Evolutionary conservation across 1,284 basidiomycete species (phyloP).

Genomic region (Microbotryum saponariae): DNA sequence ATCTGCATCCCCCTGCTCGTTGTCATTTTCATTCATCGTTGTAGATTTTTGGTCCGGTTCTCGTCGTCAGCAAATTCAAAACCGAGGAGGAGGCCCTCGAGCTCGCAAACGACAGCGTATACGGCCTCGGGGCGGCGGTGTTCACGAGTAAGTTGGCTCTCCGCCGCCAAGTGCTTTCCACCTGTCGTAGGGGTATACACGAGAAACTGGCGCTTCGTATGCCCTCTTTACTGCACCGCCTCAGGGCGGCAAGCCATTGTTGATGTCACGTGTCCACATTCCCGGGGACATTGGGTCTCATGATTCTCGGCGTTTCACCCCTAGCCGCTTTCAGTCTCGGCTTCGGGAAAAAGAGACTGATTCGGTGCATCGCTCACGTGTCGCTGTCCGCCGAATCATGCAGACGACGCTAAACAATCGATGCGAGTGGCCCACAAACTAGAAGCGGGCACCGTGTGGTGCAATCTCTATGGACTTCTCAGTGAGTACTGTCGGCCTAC

Average conservation of each 20-base stretch:
- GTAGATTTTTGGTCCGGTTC: slow-evolving; percentile 37
- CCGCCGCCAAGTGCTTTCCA: neutral
- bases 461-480: slow-evolving; percentile 39
- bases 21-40: too few relatives aligned
- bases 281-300: too few relatives aligned
- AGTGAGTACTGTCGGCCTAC: neutral
- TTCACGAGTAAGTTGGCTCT: slow-evolving; percentile 51
- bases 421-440: slow-evolving; percentile 72
- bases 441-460: slow-evolving; percentile 65
- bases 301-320: too few relatives aligned
- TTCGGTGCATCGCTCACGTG: too few relatives aligned
- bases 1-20: too few relatives aligned
- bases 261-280: too few relatives aligned
- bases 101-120: slow-evolving; percentile 73
- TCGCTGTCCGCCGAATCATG: too few relatives aligned
- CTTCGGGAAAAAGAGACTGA: too few relatives aligned
- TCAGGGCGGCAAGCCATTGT: too few relatives aligned
- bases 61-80: slow-evolving; percentile 33
- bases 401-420: slow-evolving; percentile 69
- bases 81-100: slow-evolving; percentile 52
- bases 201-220: neutral
- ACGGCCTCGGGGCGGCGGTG: slow-evolving; percentile 80
- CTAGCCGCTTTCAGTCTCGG: too few relatives aligned
- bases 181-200: too few relatives aligned
- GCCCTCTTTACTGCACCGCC: too few relatives aligned